These are phyloP conservation scores for Heteromeles arbutifolia DNA, from an alignment of 306 rosid genomes.

Conservation along the genomic window DNA sequence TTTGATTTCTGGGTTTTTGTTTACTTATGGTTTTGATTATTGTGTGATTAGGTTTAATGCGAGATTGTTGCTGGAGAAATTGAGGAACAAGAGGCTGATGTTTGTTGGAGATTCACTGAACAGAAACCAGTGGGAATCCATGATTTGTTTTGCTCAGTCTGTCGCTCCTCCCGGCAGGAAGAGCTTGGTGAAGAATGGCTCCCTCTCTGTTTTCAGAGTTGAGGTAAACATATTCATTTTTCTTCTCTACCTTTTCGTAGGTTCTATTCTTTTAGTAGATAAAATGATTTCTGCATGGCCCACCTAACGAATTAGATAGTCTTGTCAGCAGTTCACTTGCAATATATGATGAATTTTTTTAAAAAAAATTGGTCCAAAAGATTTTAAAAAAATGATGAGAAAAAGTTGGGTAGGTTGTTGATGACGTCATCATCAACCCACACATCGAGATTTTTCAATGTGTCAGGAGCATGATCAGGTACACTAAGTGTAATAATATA, in stretches of 20 bases:
- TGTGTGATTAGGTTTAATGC: slow-evolving; percentile 59
- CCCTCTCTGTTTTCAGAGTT: slow-evolving; percentile 63
- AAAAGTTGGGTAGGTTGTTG: no score
- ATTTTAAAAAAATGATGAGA: no score
- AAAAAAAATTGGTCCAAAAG: no score
- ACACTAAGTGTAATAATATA: no score
- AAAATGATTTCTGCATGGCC: slow-evolving; percentile 3
- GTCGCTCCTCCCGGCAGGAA: slow-evolving; percentile 57
- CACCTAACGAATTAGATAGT: not conserved
- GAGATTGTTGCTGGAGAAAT: slow-evolving; percentile 69
- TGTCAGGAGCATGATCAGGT: no score
- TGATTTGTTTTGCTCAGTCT: slow-evolving; percentile 85
- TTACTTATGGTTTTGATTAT: not conserved
- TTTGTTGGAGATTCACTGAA: slow-evolving; percentile 96
- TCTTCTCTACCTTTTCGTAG: not conserved
- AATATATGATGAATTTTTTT: no score
- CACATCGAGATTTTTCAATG: no score
- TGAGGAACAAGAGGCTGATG: slow-evolving; percentile 93
- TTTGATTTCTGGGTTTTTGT: not conserved
- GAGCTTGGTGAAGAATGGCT: slow-evolving; percentile 59
- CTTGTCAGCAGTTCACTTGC: not conserved
- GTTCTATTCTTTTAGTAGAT: not conserved
- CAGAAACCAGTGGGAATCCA: slow-evolving; percentile 98
- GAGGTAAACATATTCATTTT: slow-evolving; percentile 42
- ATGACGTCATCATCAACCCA: no score